Base-by-base conservation (phyloP, 768 basidiomycete genomes). In the Paxillus ammoniavirescens region DNA sequence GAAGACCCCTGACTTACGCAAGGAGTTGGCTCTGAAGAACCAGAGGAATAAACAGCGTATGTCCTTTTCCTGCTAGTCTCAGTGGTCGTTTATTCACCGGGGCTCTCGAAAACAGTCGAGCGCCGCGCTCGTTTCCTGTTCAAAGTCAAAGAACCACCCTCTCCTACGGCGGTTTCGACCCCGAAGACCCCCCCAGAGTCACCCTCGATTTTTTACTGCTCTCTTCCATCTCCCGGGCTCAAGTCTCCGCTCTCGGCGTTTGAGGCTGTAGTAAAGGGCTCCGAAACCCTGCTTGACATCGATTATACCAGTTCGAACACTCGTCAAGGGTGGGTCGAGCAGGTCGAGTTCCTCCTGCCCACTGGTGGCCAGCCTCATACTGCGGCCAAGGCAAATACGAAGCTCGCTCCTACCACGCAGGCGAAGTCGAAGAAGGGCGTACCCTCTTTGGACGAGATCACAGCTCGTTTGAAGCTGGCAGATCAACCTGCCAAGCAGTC, bases 401-500 rank as follows among this genome's bases (percentile, higher is more conserved):
- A 50, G 47, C 38, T 17, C 23, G 1, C 38, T 15, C 26, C 53
- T 54, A 53, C 57, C 50, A 13, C 42, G 47, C 42, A 47, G 37
- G 45, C 13, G 37, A 57, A 54, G 49, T 40, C 49, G 43, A 52
- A 47, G 37, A 71, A 68, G 55, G 59, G 65, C 41, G 64, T 84
- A 36, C 89, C 89, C 18, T 90, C 89, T 23, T 80, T 91, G 55
- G 88, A 88, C 59, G 84, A 91, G 63, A 90, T 91, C 54, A 81
- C 83, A 31, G 83, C 87, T 40, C 86, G 77, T 57, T 61, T 89
- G 60, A 72, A 55, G 64, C 69, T 51, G 54, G 55, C 54, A 8
- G 42, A 47, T 30, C 44, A 38, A 50, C 38, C 57, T 55, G 49
- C 52, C 58, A 62, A 68, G 58, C 61, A 52, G 59, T 55, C 33